These are phyloP conservation scores for Cladophialophora bantiana DNA, from an alignment of 2,329 filamentous ascomycete species.

Conservation along the genomic window DNA sequence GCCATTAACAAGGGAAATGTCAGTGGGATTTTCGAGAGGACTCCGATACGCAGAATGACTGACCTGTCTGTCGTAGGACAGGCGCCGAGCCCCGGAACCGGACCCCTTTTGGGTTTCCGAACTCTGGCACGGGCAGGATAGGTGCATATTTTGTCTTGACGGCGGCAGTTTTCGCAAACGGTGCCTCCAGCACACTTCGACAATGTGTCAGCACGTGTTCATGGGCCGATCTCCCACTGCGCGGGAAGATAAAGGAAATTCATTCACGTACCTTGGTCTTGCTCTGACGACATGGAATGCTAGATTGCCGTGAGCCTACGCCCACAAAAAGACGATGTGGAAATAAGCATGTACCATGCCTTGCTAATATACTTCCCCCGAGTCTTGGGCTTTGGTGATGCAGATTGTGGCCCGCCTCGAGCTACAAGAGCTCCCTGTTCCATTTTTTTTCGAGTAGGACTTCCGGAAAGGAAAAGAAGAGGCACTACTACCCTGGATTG, in stretches of 20 bases:
- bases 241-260: background rate
- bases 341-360: conserved; percentile 6
- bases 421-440: background rate
- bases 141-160: conserved; percentile 7
- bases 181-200: conserved; percentile 10
- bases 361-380: conserved; percentile 15
- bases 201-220: background rate
- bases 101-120: conserved; percentile 1
- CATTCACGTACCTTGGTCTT: conserved; percentile 10
- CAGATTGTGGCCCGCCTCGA: background rate
- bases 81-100: background rate
- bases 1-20: background rate
- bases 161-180: conserved; percentile 2
- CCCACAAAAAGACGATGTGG: background rate
- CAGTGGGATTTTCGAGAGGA: no score
- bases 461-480: no score
- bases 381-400: background rate
- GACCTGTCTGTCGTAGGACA: no score
- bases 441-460: background rate
- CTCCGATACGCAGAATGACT: background rate
- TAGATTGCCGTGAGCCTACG: background rate
- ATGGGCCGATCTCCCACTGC: background rate
- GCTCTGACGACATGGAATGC: conserved; percentile 18
- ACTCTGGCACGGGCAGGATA: conserved; percentile 6
- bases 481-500: no score